phyloP scores from a whole-genome alignment of 1,284 basidiomycete genomes.

The Ceratobasidium sp. region DNA sequence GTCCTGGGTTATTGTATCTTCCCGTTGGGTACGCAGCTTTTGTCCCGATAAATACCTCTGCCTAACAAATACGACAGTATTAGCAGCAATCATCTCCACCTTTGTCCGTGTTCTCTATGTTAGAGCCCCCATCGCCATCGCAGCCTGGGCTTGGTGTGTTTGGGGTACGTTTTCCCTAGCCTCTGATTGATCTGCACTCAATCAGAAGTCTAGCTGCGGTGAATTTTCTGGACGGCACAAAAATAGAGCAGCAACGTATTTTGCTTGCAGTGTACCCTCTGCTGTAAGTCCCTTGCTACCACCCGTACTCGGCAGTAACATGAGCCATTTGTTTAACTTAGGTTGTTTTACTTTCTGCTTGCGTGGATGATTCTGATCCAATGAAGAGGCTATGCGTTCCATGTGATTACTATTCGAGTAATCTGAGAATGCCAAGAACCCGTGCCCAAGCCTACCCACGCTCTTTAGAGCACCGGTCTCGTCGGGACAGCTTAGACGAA shows the following conservation, averaged over 20 bases:
- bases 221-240: conserved; percentile 94
- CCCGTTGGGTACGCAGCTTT: conserved; percentile 42
- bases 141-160: conserved; percentile 93
- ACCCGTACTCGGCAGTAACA: conserved; percentile 8
- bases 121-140: conserved; percentile 83
- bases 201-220: conserved; percentile 76
- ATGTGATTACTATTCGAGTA: background rate
- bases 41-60: background rate
- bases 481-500: background rate
- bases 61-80: conserved; percentile 51
- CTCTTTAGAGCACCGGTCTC: background rate
- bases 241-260: conserved; percentile 88
- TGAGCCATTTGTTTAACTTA: conserved; percentile 54
- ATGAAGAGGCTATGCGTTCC: conserved; percentile 55
- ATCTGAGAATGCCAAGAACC: background rate
- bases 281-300: conserved; percentile 67
- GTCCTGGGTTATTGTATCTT: conserved; percentile 69
- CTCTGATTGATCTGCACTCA: background rate
- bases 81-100: conserved; percentile 88
- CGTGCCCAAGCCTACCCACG: background rate
- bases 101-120: conserved; percentile 90
- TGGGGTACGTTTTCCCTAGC: conserved; percentile 76
- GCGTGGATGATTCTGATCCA: conserved; percentile 97
- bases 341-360: conserved; percentile 86
- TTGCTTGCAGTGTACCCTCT: conserved; percentile 93